Evolutionary conservation across 768 basidiomycete species (phyloP).

Genomic region (Termitomyces sp.): DNA sequence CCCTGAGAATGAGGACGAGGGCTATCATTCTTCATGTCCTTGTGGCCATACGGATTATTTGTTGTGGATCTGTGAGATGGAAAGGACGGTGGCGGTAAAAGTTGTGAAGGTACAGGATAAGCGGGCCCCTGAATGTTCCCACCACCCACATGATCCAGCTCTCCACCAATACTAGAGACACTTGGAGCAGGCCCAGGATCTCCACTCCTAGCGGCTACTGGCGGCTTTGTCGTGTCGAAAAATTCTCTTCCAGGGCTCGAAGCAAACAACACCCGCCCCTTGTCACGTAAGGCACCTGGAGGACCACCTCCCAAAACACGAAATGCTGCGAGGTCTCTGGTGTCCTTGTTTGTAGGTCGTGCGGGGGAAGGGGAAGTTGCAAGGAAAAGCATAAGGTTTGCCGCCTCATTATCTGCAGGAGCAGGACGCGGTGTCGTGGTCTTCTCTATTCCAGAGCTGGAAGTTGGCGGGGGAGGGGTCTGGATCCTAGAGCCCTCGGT

Average conservation of each 20-base stretch:
- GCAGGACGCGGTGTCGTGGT: constrained; percentile 42
- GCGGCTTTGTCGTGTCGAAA: constrained; percentile 8
- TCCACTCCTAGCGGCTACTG: constrained; percentile 22
- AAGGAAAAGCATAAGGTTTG: constrained; percentile 80
- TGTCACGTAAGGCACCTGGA: constrained; percentile 43
- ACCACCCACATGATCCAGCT: constrained; percentile 19
- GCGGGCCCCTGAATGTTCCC: constrained; percentile 3
- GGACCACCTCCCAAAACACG: constrained; percentile 46
- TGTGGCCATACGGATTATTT: constrained; percentile 18
- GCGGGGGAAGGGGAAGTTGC: constrained; percentile 83
- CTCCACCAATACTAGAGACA: constrained; percentile 31
- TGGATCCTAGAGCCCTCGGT: constrained; percentile 28
- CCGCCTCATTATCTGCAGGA: constrained; percentile 77
- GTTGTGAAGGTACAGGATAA: constrained; percentile 16
- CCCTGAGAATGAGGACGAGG: constrained; percentile 30
- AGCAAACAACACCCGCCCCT: constrained; percentile 70
- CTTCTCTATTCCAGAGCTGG: constrained; percentile 17
- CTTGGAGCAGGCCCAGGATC: constrained; percentile 36
- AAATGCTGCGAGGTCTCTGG: constrained; percentile 51
- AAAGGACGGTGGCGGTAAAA: constrained; percentile 28
- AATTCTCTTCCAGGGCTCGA: constrained; percentile 20
- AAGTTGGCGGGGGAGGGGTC: constrained; percentile 32
- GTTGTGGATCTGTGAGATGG: constrained; percentile 19
- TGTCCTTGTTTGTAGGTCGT: constrained; percentile 50
- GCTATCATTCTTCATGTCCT: constrained; percentile 18